Base-by-base conservation (phyloP, 164 flowering plant genomes). In the Amborella trichopoda region DNA sequence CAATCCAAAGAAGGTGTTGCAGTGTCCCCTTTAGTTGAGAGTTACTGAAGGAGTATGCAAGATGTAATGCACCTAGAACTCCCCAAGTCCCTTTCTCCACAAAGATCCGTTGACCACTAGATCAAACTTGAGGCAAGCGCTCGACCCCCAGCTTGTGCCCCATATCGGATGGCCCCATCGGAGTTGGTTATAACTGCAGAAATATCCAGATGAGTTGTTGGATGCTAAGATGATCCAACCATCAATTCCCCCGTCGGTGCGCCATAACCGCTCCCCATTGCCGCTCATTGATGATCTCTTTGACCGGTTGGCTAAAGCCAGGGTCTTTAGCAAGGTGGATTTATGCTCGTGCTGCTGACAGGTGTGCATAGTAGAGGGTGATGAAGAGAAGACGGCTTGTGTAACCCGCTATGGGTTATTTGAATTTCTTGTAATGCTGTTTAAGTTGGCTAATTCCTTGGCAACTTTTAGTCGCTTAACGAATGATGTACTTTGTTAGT, bases 111-210 rank as follows among this genome's bases (percentile, higher is more conserved):
- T 0, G 56, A 64, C 12, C 51, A 55, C 8, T 16, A 16, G 14
- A 60, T 65, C 16, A 37, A 59, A 14, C n/a, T 64, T 13, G 50
- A 23, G 27, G 46, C 50, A 3, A 38, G 28, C 0, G 39, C 48
- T 0, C 17, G 14, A 30, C 34, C 34, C 34, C 9, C 11, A 30
- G 8, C 9, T 30, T 30, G 34, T 30, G 34, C 34, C 11, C 11
- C 34, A 6, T 30, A 30, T 30, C 34, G 11, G 34, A 30, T 30
- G 34, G 11, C 9, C 8, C 34, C 34, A 30, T 8, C 34, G 11
- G 34, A 30, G 34, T 30, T 30, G 8, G 34, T 11, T 11, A n/a
- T 11, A 30, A 30, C 34, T 30, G 9, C 34, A 30, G 8, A 8
- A 30, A 30, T 30, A 30, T 6, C 34, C 8, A 6, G 34, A 11